Base-by-base conservation (phyloP, 2,329 filamentous ascomycete species). In the Plenodomus biglobosus region DNA sequence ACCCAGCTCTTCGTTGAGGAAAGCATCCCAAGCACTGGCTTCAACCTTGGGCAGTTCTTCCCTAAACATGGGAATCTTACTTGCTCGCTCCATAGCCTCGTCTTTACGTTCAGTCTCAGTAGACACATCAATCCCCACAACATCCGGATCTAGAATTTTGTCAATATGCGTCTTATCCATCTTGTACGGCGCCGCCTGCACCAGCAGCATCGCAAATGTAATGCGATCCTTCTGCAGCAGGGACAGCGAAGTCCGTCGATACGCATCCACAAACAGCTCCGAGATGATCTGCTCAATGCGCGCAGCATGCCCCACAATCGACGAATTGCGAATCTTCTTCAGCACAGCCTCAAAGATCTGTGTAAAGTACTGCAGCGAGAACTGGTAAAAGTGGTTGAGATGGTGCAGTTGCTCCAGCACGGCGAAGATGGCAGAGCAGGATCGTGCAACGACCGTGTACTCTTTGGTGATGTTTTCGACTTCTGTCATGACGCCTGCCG, bases 351-450 rank as follows among this genome's bases (percentile, higher is more conserved):
- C 89, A 82, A 99, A 99, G 61, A 99, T 99, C 70, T 96, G 89
- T 46, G 96, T 83, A 76, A 99, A 99, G 75, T 96, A 99, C 73
- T 96, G 92, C 50, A 99, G 81, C 32, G 94, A 99, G 80, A 99
- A 99, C 71, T 97, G 95, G 74, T 99, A 99, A 76, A 97, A 97
- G 78, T 97, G 94, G 72, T 99, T 96, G 71, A 99, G 86, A 69
- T 96, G 95, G 73, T 97, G 92, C 48, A 99, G 83, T 72, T 99
- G 92, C 75, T 99, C 95, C 52, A 99, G 79, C 13, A 99, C 89
- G 24, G 95, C 91, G 71, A 97, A 99, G 36, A 99, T 92, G 46
- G 94, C 92, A 75, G 92, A 96, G 81, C 94, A 99, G 36, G 94
- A 92, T 63, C 86, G 84, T 47, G 94, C 94, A 73, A 99, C 91